Base-by-base conservation (phyloP, 305 asterid species). In the Fraxinus latifolia region DNA sequence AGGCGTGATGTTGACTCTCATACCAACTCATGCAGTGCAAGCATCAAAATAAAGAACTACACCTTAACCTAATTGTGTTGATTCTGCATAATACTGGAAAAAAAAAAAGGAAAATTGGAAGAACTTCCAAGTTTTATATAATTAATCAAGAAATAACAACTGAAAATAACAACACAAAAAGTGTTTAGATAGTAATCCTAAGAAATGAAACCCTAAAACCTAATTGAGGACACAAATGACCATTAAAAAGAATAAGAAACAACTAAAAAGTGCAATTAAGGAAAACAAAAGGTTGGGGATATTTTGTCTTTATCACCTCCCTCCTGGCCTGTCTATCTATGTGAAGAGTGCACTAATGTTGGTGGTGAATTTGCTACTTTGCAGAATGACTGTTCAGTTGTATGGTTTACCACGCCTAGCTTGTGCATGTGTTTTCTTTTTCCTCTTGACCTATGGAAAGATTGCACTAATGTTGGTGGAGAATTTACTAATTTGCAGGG, bases 351-450 rank as follows among this genome's bases (percentile, higher is more conserved):
- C 60, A 77, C 75, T 55, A 34, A 55, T 79, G 7, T 27, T 78
- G 31, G 53, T 62, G 74, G 72, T 70, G 53, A 71, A 7, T 84
- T 77, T 32, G n/a, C 32, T 76, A 21, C 71, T 79, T 83, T 79
- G 85, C 93, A 94, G 98, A 90, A 87, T 82, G 96, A 92, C 85
- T 91, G 95, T 74, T 85, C 92, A 27, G 97, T 94, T 58, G 87
- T 90, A 77, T 95, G 98, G 97, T 90, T 86, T 75, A 80, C 92
- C 37, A 73, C 90, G 39, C 92, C 95, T 1, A 88, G 88, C 33
- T 74, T 50, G 65, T 71, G 42, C 60, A n/a, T 36, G 31, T 12
- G 50, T 65, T 79, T 37, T 42, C 47, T 70, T 67, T 65, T 50
- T 71, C 78, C 53, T 32, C 76, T 34, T 27, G 74, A n/a, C 60